phyloP scores from a whole-genome alignment of 139 green algal genomes.

The Diplosphaera chodatii region DNA sequence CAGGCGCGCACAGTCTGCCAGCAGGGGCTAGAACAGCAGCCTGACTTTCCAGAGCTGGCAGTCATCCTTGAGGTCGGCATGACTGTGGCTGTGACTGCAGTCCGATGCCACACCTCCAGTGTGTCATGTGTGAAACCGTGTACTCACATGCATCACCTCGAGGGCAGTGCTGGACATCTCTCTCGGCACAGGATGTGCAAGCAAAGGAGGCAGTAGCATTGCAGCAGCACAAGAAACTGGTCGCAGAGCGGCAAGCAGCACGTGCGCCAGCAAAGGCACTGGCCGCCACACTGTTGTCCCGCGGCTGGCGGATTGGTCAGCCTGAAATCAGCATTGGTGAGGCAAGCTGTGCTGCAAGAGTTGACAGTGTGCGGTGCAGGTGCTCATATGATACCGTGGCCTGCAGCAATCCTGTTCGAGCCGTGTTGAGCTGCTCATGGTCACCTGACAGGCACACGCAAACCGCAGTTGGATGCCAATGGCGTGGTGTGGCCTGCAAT shows the following conservation, averaged over 20 bases:
- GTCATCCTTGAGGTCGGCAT: slow-evolving; percentile 28
- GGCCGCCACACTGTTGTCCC: slow-evolving; percentile 24
- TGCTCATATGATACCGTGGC: too few species aligned
- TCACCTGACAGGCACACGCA: slow-evolving; percentile 19
- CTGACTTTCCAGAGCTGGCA: slow-evolving; percentile 48
- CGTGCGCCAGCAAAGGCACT: slow-evolving; percentile 31
- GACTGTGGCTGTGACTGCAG: too few species aligned
- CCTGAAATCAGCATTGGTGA: slow-evolving; percentile 50
- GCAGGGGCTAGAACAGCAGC: slow-evolving; percentile 50
- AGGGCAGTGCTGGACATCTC: too few species aligned
- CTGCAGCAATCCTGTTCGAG: too few species aligned
- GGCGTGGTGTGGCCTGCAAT: slow-evolving; percentile 76
- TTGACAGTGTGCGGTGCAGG: too few species aligned
- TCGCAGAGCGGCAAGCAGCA: neutral
- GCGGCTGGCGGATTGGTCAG: slow-evolving; percentile 40
- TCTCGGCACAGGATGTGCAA: neutral
- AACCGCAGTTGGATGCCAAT: slow-evolving; percentile 47
- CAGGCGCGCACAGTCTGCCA: slow-evolving; percentile 37
- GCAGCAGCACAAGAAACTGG: neutral
- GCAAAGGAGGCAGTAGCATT: neutral
- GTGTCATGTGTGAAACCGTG: too few species aligned
- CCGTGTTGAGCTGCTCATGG: neutral
- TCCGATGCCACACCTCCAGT: too few species aligned
- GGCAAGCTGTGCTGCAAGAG: too few species aligned
- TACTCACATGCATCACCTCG: too few species aligned